These are phyloP conservation scores for Talaromyces borbonicus DNA, from an alignment of 495 filamentous ascomycete genomes.

Conservation along the genomic window DNA sequence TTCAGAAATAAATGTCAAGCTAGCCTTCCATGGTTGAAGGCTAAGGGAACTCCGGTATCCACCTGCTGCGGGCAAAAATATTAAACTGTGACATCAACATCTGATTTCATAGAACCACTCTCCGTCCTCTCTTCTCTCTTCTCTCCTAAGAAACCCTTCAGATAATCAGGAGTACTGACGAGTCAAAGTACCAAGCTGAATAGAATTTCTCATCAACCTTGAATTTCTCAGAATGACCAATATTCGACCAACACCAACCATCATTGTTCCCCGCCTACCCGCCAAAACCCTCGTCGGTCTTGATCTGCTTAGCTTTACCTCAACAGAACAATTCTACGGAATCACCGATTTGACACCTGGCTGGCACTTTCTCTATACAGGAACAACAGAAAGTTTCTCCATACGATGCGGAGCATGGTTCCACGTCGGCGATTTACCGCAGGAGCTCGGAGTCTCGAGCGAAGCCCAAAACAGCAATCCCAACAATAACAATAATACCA, in stretches of 20 bases:
- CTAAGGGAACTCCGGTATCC: neutral
- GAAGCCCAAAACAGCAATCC: too few relatives aligned
- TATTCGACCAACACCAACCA: conserved; percentile 29
- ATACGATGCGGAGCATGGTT: conserved; percentile 56
- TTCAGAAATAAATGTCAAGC: too few relatives aligned
- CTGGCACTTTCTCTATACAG: conserved; percentile 54
- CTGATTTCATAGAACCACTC: neutral
- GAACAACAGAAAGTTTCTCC: conserved; percentile 44
- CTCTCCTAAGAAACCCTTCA: neutral
- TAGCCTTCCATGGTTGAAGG: too few relatives aligned
- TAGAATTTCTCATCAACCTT: neutral
- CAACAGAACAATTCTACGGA: conserved; percentile 46
- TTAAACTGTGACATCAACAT: neutral
- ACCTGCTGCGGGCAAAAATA: neutral
- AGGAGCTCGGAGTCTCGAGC: too few relatives aligned
- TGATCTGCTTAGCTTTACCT: conserved; percentile 45
- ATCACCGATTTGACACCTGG: conserved; percentile 48
- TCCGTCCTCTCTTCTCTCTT: neutral
- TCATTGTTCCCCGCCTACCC: conserved; percentile 39
- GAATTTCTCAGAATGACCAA: conserved; percentile 11
- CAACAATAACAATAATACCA: conserved; percentile 6
- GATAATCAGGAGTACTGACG: neutral
- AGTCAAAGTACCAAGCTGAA: neutral
- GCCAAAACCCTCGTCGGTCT: conserved; percentile 41
- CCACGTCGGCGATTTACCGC: conserved; percentile 31